Conservation (phyloP, 129 eudicot species). For the Artemisia argyi region DNA sequence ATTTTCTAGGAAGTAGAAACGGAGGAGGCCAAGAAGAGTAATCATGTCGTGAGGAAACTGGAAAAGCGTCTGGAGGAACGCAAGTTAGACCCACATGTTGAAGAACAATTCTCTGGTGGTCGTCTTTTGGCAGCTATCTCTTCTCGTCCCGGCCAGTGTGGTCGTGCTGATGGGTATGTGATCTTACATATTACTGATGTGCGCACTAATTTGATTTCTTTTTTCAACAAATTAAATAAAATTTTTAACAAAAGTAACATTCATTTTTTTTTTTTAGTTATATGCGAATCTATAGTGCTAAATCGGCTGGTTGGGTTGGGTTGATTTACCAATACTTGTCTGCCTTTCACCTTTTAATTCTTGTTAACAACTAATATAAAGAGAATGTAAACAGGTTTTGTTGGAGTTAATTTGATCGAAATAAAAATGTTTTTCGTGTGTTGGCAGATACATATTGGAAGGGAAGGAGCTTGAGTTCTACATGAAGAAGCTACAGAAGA, state of each 20-base stretch:
- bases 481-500: conserved; percentile 44
- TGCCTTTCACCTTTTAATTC: too few species aligned
- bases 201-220: not conserved
- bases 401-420: not conserved
- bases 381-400: too few species aligned
- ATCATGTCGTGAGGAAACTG: conserved; percentile 66
- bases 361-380: too few species aligned
- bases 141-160: conserved; percentile 92
- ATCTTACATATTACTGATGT: not conserved
- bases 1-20: conserved; percentile 51
- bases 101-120: conserved; percentile 80
- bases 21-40: conserved; percentile 77
- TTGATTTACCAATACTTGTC: too few species aligned
- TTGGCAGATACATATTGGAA: conserved; percentile 43
- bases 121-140: conserved; percentile 80
- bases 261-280: too few species aligned
- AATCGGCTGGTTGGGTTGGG: too few species aligned
- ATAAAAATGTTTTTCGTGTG: not conserved
- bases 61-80: conserved; percentile 76
- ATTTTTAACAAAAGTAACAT: not conserved
- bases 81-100: conserved; percentile 68
- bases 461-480: conserved; percentile 45
- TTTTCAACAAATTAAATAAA: too few species aligned
- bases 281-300: too few species aligned
- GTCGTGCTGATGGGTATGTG: conserved; percentile 85